Evolutionary conservation across 2,329 filamentous ascomycete genomes (phyloP).

Genomic region (Ophiostoma angusticollis): DNA sequence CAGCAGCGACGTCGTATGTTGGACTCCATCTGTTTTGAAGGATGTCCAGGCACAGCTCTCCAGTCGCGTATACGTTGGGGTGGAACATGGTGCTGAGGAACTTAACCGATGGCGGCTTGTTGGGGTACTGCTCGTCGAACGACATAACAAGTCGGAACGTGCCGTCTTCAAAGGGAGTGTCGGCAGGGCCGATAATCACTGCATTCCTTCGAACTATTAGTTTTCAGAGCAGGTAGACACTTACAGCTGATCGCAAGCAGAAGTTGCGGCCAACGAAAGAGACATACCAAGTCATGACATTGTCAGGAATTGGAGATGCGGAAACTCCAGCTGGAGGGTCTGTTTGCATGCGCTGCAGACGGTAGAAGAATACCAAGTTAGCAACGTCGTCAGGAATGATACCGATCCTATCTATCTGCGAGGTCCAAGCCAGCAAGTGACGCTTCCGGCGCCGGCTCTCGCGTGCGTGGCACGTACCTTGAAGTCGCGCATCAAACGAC

Average conservation of each 20-base stretch:
- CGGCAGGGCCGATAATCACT: slow-evolving; percentile 91
- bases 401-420: background rate
- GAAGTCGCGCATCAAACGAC: slow-evolving; percentile 97
- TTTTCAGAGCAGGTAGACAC: background rate
- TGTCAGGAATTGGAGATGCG: slow-evolving; percentile 87
- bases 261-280: background rate
- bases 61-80: slow-evolving; percentile 94
- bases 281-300: slow-evolving; percentile 87
- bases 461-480: slow-evolving; percentile 63
- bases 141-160: slow-evolving; percentile 98
- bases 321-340: slow-evolving; percentile 95
- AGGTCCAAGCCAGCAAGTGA: too few relatives aligned
- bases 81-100: slow-evolving; percentile 99
- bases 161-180: slow-evolving; percentile 96
- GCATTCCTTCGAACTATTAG: slow-evolving; percentile 59
- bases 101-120: slow-evolving; percentile 94
- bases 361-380: background rate
- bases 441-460: too few relatives aligned
- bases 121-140: slow-evolving; percentile 97
- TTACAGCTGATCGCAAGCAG: background rate
- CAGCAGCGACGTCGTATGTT: slow-evolving; percentile 94
- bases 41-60: slow-evolving; percentile 92
- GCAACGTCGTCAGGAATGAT: slow-evolving; percentile 1
- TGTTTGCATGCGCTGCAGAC: slow-evolving; percentile 91
- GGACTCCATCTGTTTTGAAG: slow-evolving; percentile 97